phyloP scores from a whole-genome alignment of 2,329 filamentous ascomycete species.

The Daldinia sp. region DNA sequence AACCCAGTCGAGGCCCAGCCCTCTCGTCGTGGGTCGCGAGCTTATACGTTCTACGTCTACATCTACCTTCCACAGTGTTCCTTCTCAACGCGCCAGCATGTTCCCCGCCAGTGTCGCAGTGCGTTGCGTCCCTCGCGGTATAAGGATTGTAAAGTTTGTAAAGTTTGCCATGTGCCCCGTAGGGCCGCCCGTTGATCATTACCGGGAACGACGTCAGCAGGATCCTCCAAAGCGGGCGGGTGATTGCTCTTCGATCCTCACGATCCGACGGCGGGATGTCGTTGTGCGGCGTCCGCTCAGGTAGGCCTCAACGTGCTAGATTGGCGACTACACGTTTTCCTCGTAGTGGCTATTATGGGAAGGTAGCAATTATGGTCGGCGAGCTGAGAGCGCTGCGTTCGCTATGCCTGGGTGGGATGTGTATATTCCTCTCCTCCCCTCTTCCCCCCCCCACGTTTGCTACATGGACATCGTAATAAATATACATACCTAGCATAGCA shows the following conservation, averaged over 20 bases:
- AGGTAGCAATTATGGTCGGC: slow-evolving; percentile 20
- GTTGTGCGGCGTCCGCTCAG: slow-evolving; percentile 2
- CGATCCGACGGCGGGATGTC: slow-evolving; percentile 7
- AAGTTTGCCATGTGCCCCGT: slow-evolving; percentile 5
- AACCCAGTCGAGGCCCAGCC: background rate
- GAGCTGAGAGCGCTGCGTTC: slow-evolving; percentile 1
- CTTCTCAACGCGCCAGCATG: background rate
- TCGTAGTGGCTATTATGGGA: slow-evolving; percentile 25
- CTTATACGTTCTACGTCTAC: too few relatives aligned
- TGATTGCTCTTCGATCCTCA: slow-evolving; percentile 17
- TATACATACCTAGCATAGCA: background rate
- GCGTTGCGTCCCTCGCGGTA: background rate
- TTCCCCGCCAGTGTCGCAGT: background rate
- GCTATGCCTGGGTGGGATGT: background rate
- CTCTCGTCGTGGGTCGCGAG: too few relatives aligned
- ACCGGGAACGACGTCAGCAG: background rate
- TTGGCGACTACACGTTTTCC: slow-evolving; percentile 14
- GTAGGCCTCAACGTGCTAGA: slow-evolving; percentile 11
- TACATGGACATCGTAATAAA: slow-evolving; percentile 19
- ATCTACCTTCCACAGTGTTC: background rate
- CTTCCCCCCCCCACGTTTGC: slow-evolving; percentile 17
- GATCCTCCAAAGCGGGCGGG: slow-evolving; percentile 6
- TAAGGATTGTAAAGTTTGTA: background rate
- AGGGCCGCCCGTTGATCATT: slow-evolving; percentile 12
- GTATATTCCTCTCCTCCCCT: background rate